These are phyloP conservation scores for Cryphonectria radicalis DNA, from an alignment of 2,329 filamentous ascomycete species.

Conservation along the genomic window DNA sequence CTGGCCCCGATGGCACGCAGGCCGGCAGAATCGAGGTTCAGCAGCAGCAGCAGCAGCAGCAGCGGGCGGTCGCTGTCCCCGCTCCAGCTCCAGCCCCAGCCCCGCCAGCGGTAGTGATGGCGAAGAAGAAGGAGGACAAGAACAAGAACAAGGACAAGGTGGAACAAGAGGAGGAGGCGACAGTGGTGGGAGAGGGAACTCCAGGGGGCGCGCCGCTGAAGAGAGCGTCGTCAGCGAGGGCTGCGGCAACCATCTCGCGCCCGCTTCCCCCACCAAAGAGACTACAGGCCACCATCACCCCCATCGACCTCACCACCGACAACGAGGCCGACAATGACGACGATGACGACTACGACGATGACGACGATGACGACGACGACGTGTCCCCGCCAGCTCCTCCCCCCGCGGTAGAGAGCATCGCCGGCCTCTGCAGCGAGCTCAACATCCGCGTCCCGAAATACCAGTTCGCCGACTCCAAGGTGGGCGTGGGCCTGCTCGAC, in stretches of 20 bases:
- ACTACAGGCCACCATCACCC: slow-evolving; percentile 5
- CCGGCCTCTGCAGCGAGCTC: slow-evolving; percentile 40
- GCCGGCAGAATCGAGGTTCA: neutral
- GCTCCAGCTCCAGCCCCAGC: neutral
- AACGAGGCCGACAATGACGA: neutral
- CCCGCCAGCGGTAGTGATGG: neutral
- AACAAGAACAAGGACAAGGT: neutral
- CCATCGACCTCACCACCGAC: neutral
- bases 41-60: neutral
- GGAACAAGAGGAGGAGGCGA: neutral
- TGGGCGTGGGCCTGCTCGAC: slow-evolving; percentile 36
- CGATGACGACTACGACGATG: no score
- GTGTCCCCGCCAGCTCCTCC: neutral
- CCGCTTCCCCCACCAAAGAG: slow-evolving; percentile 8
- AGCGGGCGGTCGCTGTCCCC: neutral
- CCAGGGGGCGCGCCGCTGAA: neutral
- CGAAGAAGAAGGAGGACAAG: neutral
- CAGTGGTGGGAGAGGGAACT: neutral
- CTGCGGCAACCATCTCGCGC: slow-evolving; percentile 2
- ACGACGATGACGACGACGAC: neutral
- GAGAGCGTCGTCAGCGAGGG: neutral
- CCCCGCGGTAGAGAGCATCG: slow-evolving; percentile 36
- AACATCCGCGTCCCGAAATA: slow-evolving; percentile 43
- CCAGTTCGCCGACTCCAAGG: slow-evolving; percentile 28
- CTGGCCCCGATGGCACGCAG: neutral